Base-by-base conservation (phyloP, 495 filamentous ascomycete species). In the Schizothecium vesticola region DNA sequence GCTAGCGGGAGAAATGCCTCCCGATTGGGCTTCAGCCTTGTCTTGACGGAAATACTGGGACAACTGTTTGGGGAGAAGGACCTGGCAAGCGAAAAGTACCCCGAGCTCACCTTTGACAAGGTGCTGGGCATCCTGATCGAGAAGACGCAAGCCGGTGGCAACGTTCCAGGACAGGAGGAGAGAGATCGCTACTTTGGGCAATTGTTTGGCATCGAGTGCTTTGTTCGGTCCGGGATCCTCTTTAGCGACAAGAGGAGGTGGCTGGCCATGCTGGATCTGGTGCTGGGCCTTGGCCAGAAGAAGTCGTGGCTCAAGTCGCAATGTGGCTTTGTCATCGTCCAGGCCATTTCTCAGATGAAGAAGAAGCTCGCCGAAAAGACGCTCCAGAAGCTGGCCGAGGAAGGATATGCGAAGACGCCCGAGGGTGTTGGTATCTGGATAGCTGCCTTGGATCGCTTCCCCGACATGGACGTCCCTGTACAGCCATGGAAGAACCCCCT, bases 361-460 rank as follows among this genome's bases (percentile, higher is more conserved):
- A 74, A 83, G 69, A 74, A 81, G 56, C 86, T 84, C 33, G 85
- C 87, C 19, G 84, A 89, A 68, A 77, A 79, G 24, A 86, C 91
- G 0, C 80, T 97, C 66, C 80, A 88, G 62, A 83, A 80, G 16
- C 70, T 97, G 10, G 79, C 81, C 24, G 83, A 88, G 43, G 82
- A 85, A 57, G 89, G 90, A 0, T 77, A 95, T 56, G 86, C 85
- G 22, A 87, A 89, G 71, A 93, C 91, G 5, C 89, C 92, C 0
- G 94, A 98, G 74, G 94, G 94, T 21, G 85, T 97, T 57, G 92
- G 92, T 3, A 86, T 97, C 65, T 99, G 94, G 94, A 81, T 97
- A 62, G 83, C 82, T 10, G 84, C 89, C 12, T 80, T 83, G 68
- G 84, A 87, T 66, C 77, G 81, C 57, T 92, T 91, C 72, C 87